Evolutionary conservation across 768 basidiomycete species (phyloP), one percentile per base, ranked within the genome.

Genomic region (Boletus coccyginus): DNA sequence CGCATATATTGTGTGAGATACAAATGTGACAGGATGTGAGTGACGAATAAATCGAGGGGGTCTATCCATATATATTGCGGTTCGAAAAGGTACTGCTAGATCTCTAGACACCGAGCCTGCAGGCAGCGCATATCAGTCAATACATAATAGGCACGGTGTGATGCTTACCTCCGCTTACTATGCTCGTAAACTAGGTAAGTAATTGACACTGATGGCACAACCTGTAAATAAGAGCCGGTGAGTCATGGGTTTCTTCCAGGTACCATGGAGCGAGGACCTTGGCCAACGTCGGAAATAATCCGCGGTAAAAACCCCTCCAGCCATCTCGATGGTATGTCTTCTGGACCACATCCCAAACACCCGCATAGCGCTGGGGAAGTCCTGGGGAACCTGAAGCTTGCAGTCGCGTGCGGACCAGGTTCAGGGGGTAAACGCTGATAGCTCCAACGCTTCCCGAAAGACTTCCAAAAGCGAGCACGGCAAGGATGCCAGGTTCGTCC

Each of bases 351-450:
- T 98, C 96, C 73, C 80, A 73, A 50, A 93, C 86, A n/a, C 95
- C 93, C 3, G 81, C 83, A 70, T 99, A 99, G 10, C 78, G 81
- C 63, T 96, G 88, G 5, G 95, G 96, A 68, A 98, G 97, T 0
- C 96, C 95, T 0, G 92, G 84, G 0, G 94, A 97, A 2, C 97
- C 97, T 5, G 94, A 95, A 3, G 97, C 97, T 71, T 99, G 97
- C 59, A 98, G 73, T 50, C 96, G 86, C 19, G 97, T 99, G 41
- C 97, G 86, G 31, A 99, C 88, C 21, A 98, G 81, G 67, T 93
- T 94, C 44, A 94, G 72, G 10, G 92, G 95, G 72, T 97, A 98
- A 31, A 98, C 95, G 60, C 86, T 92, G 46, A 89, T 90, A 16
- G 95, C 95, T 17, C 95, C 95, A 29, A 98, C 89, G 59, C 90